Evolutionary conservation across 2,329 filamentous ascomycete genomes (phyloP).

Genomic region (Penicillium sp.): DNA sequence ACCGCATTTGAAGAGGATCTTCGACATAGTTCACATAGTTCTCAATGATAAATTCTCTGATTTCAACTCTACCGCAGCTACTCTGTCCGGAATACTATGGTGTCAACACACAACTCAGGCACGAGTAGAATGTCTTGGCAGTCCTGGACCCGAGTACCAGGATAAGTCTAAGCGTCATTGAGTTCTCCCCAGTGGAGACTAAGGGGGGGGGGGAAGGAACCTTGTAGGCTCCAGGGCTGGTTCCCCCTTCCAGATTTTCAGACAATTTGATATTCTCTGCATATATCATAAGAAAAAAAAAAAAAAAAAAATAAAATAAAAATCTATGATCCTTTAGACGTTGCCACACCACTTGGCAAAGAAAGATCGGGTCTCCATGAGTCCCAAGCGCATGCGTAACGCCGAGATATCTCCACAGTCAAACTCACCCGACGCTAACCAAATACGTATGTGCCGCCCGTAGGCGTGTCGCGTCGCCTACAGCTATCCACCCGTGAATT

Average conservation of each 20-base stretch:
- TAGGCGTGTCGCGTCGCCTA: background rate
- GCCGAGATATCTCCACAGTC: background rate
- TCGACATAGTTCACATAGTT: background rate
- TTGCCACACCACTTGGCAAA: background rate
- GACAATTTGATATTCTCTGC: background rate
- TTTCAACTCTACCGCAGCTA: background rate
- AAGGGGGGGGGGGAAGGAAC: background rate
- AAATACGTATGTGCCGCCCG: background rate
- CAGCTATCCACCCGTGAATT: background rate
- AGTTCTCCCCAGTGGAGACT: conserved; percentile 2
- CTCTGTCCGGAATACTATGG: background rate
- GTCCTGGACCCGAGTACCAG: conserved; percentile 14
- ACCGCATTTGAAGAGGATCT: conserved; percentile 37
- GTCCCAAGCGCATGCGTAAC: background rate
- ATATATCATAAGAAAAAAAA: background rate
- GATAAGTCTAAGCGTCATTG: conserved; percentile 24
- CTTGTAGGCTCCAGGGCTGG: background rate
- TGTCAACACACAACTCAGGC: background rate
- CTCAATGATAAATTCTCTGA: background rate
- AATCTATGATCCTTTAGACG: background rate
- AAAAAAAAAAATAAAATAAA: background rate
- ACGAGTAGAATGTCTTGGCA: conserved; percentile 14
- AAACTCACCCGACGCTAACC: background rate
- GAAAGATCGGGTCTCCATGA: background rate
- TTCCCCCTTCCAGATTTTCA: background rate